These are phyloP conservation scores for Emiliania huxleyi DNA, from an alignment of 78 protist genomes.

Conservation along the genomic window DNA sequence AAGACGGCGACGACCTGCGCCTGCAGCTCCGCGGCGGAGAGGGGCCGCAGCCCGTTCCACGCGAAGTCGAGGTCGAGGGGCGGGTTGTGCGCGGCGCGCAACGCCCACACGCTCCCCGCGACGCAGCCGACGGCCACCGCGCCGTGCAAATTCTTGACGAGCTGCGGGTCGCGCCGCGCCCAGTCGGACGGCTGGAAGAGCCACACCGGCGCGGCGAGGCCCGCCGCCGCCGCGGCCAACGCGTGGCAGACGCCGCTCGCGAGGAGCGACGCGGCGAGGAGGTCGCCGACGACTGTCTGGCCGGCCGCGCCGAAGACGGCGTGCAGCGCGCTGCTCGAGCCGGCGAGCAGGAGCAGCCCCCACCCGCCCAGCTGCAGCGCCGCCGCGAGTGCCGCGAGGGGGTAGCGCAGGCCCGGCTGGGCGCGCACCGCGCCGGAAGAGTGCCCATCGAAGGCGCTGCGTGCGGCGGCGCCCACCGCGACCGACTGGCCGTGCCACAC, in stretches of 20 bases:
- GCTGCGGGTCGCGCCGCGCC: not conserved
- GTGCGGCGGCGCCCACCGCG: not conserved
- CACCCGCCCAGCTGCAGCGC: not conserved
- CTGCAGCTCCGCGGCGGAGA: not conserved
- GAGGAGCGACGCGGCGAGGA: not conserved
- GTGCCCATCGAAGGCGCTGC: not conserved
- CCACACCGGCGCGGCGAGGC: too few species aligned
- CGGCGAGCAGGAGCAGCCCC: not conserved
- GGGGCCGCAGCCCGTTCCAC: not conserved
- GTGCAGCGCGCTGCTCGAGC: not conserved
- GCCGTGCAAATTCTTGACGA: not conserved
- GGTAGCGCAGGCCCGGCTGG: not conserved
- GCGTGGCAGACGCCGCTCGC: not conserved
- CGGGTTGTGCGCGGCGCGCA: not conserved
- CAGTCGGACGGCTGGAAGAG: not conserved
- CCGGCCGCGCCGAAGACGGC: not conserved
- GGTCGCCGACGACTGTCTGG: not conserved
- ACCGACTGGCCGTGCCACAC: not conserved
- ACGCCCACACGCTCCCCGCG: not conserved
- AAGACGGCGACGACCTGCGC: not conserved
- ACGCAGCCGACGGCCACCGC: not conserved
- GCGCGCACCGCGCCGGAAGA: not conserved
- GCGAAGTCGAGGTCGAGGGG: not conserved
- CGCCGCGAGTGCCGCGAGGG: not conserved
- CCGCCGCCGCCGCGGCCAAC: not conserved